A percentile compares a stretch with the other conserved stretches of the same genome.
Evolutionary conservation across 2,329 filamentous ascomycete genomes (phyloP).

Genomic region (Hypocreales sp.): DNA sequence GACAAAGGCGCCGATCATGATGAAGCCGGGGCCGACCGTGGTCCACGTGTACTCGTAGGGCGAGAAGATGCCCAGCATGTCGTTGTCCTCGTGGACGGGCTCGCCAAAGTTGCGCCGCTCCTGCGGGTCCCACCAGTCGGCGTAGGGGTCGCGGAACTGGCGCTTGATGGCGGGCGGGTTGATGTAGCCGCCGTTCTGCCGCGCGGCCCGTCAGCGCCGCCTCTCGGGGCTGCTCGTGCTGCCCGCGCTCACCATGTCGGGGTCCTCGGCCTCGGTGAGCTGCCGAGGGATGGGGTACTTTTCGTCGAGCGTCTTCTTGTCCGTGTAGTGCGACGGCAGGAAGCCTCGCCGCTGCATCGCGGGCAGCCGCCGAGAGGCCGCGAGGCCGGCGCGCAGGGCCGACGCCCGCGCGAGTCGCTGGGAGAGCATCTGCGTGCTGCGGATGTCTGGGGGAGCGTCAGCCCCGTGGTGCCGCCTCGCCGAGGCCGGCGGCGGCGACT

Average conservation of each 20-base stretch:
- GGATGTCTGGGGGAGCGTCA: too few species aligned
- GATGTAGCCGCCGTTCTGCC: constrained; percentile 69
- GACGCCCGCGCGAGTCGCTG: constrained; percentile 39
- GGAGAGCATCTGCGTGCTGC: constrained; percentile 38
- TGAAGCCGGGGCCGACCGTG: constrained; percentile 51
- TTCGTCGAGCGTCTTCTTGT: constrained; percentile 30
- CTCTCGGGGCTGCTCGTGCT: too few species aligned
- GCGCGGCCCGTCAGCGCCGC: constrained; percentile 9
- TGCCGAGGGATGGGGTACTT: constrained; percentile 33
- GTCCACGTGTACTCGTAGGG: constrained; percentile 79
- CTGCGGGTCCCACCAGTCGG: constrained; percentile 93
- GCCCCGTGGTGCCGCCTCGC: neutral
- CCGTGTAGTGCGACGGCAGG: constrained; percentile 32
- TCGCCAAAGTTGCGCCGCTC: constrained; percentile 95
- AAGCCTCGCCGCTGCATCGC: constrained; percentile 41
- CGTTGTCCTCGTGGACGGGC: constrained; percentile 91
- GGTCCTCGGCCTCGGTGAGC: constrained; percentile 46
- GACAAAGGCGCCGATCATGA: constrained; percentile 56
- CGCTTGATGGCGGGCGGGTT: constrained; percentile 72
- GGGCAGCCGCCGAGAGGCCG: constrained; percentile 32
- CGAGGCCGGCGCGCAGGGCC: constrained; percentile 25
- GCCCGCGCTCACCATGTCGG: constrained; percentile 46
- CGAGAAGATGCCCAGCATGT: constrained; percentile 79
- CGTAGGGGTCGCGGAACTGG: constrained; percentile 84
- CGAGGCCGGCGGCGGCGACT: neutral